These are phyloP conservation scores for Colletotrichum filicis DNA, from an alignment of 2,329 filamentous ascomycete genomes.

Conservation along the genomic window DNA sequence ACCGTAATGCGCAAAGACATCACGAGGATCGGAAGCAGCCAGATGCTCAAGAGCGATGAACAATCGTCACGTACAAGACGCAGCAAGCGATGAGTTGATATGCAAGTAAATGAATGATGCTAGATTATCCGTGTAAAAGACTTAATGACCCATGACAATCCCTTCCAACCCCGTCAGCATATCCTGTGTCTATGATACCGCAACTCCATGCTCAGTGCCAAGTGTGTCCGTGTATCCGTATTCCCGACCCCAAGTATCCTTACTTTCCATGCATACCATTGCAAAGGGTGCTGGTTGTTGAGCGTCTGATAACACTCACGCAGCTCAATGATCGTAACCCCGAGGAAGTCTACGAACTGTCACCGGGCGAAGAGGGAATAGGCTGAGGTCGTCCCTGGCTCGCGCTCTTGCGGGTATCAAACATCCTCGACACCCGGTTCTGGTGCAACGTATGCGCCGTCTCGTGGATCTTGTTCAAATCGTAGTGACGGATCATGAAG, in stretches of 20 bases:
- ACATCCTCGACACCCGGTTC: slow-evolving; percentile 23
- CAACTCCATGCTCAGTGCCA: slow-evolving; percentile 30
- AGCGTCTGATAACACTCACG: not conserved
- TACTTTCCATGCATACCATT: not conserved
- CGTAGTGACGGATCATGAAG: slow-evolving; percentile 33
- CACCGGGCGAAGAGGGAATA: slow-evolving; percentile 19
- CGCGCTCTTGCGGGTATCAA: slow-evolving; percentile 3
- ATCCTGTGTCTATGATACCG: slow-evolving; percentile 15
- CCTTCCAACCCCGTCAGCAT: not conserved
- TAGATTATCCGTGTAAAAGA: not conserved
- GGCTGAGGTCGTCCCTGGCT: not conserved
- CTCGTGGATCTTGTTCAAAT: slow-evolving; percentile 32
- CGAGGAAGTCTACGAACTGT: not conserved
- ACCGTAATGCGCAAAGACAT: too few species aligned
- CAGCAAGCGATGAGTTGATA: not conserved
- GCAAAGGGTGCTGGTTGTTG: too few species aligned
- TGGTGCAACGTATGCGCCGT: slow-evolving; percentile 29
- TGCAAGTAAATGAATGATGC: slow-evolving; percentile 13
- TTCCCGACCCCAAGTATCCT: not conserved
- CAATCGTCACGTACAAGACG: too few species aligned
- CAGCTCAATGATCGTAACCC: too few species aligned
- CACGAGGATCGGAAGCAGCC: too few species aligned
- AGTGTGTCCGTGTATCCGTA: not conserved
- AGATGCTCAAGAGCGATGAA: too few species aligned
- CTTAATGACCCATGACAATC: not conserved